A percentile compares a stretch with the other conserved stretches of the same genome.
phyloP scores from a whole-genome alignment of 169 alveolate species.

The Cryptosporidium felis region DNA sequence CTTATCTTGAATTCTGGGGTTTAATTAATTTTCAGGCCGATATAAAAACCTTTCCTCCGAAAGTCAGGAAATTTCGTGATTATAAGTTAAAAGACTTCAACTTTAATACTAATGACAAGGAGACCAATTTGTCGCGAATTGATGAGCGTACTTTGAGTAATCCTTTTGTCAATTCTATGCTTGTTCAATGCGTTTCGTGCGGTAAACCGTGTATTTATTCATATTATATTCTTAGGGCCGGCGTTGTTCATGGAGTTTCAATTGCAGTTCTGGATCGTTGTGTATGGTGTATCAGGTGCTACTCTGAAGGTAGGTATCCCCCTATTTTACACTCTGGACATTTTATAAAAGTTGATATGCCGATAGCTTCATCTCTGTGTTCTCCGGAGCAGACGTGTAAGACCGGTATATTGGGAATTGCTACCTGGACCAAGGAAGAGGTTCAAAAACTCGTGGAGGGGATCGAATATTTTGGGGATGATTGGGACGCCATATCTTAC shows the following conservation, averaged over 20 bases:
- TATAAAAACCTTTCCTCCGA: conserved; percentile 70
- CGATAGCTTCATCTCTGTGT: conserved; percentile 12
- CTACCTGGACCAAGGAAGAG: conserved; percentile 66
- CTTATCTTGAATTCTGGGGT: conserved; percentile 82
- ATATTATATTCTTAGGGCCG: conserved; percentile 74
- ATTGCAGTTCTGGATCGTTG: conserved; percentile 76
- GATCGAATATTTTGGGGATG: conserved; percentile 74
- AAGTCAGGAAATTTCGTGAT: conserved; percentile 57
- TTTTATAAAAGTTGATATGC: conserved; percentile 73
- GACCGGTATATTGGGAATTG: conserved; percentile 32
- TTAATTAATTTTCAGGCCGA: conserved; percentile 80
- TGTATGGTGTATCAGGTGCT: conserved; percentile 77
- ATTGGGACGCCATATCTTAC: conserved; percentile 75
- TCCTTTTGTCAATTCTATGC: conserved; percentile 33
- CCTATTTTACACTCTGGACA: conserved; percentile 73
- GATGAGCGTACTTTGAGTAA: conserved; percentile 10
- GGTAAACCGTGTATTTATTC: conserved; percentile 76
- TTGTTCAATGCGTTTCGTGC: conserved; percentile 73
- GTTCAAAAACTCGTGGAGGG: conserved; percentile 71
- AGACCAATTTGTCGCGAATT: background rate
- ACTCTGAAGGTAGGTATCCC: conserved; percentile 76
- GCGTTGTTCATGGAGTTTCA: conserved; percentile 73
- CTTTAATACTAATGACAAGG: background rate
- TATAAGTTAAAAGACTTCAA: conserved; percentile 49
- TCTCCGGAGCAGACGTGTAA: conserved; percentile 10